A percentile compares a stretch with the other conserved stretches of the same genome.
Conservation (phyloP, 371 early-diverging fungal genomes). For the Circinella umbellata region DNA sequence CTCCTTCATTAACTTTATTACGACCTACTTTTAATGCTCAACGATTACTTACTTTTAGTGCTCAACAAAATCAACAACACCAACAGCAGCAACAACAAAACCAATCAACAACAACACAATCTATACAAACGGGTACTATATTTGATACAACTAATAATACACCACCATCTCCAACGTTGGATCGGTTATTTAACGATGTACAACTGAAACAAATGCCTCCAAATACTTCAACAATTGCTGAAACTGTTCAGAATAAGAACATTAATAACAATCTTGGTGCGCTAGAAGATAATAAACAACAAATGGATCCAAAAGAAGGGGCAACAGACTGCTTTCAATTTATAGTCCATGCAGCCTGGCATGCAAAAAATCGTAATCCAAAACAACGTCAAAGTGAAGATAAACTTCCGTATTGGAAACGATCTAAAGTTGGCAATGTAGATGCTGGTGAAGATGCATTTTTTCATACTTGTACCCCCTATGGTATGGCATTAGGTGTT, state of each 20-base stretch:
- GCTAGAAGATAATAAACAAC: slow-evolving; percentile 4
- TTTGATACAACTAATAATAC: neutral
- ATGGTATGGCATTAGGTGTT: slow-evolving; percentile 65
- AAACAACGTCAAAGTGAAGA: slow-evolving; percentile 24
- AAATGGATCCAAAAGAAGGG: slow-evolving; percentile 10
- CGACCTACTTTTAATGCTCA: slow-evolving; percentile 24
- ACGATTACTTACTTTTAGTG: slow-evolving; percentile 21
- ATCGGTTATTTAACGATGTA: slow-evolving; percentile 9
- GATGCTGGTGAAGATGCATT: slow-evolving; percentile 79
- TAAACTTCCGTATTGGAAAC: slow-evolving; percentile 55
- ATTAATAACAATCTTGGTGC: neutral
- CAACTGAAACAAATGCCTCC: slow-evolving; percentile 1
- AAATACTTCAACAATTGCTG: neutral
- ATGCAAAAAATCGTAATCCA: slow-evolving; percentile 45
- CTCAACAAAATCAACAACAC: slow-evolving; percentile 14
- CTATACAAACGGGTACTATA: neutral
- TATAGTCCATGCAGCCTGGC: slow-evolving; percentile 54
- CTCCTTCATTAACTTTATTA: slow-evolving; percentile 20
- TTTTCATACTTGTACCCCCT: slow-evolving; percentile 64
- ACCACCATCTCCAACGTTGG: neutral
- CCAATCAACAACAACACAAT: neutral
- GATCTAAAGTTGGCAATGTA: slow-evolving; percentile 57
- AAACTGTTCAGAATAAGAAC: neutral
- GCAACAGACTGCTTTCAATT: slow-evolving; percentile 36
- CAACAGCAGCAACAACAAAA: slow-evolving; percentile 8